Percentiles rank a stretch among this genome's conserved stretches.
Evolutionary conservation across 768 basidiomycete genomes (phyloP).

Genomic region (button mushroom (Agaricus bisporus)): DNA sequence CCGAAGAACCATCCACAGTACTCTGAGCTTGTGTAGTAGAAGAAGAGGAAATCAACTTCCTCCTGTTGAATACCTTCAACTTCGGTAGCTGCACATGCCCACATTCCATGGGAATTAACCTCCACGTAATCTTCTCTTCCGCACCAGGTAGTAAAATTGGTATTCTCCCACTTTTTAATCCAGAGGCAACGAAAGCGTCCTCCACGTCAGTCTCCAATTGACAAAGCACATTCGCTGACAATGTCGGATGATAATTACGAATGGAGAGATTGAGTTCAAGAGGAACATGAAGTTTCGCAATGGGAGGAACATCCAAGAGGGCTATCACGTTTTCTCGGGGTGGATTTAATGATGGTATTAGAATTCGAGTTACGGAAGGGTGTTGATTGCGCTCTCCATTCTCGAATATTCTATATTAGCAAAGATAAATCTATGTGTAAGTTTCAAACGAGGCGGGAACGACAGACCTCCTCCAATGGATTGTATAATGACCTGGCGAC

Average conservation of each 20-base stretch:
- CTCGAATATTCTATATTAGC: slow-evolving; percentile 34
- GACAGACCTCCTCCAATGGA: slow-evolving; percentile 60
- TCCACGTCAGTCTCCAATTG: slow-evolving; percentile 62
- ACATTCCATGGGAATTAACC: slow-evolving; percentile 68
- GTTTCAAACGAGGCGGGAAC: background rate
- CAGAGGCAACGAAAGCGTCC: slow-evolving; percentile 80
- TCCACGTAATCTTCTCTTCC: slow-evolving; percentile 64
- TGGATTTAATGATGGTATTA: slow-evolving; percentile 56
- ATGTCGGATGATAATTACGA: slow-evolving; percentile 58
- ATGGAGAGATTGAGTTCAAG: slow-evolving; percentile 49
- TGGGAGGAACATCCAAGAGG: slow-evolving; percentile 55
- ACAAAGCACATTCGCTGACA: slow-evolving; percentile 65
- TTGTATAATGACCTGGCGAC: slow-evolving; percentile 52
- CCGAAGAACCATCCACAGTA: slow-evolving; percentile 34
- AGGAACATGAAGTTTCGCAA: slow-evolving; percentile 58
- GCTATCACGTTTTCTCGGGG: slow-evolving; percentile 63
- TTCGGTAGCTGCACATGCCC: slow-evolving; percentile 58
- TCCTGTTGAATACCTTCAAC: slow-evolving; percentile 51
- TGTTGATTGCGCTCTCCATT: slow-evolving; percentile 39
- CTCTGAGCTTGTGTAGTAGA: slow-evolving; percentile 19
- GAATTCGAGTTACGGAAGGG: slow-evolving; percentile 40
- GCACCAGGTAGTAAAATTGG: slow-evolving; percentile 70
- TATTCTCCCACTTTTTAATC: slow-evolving; percentile 58
- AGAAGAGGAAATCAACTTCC: slow-evolving; percentile 29
- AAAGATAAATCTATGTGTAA: slow-evolving; percentile 1